A percentile compares a stretch with the other conserved stretches of the same genome.
Conservation (phyloP, 129 eudicot species). For the Flaveria bidentis region DNA sequence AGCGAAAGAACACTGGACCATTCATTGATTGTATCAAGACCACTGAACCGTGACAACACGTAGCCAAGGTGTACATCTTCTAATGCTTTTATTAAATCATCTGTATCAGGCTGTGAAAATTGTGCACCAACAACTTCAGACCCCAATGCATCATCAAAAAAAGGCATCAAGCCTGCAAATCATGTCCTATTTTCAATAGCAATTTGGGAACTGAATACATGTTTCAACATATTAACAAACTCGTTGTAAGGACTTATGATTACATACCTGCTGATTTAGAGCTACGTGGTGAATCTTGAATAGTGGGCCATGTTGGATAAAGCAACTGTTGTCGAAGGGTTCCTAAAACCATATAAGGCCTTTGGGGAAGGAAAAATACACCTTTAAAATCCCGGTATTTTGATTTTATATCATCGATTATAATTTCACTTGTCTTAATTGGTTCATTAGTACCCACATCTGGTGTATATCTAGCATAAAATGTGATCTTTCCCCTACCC, state of each 20-base stretch:
- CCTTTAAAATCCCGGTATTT: constrained; percentile 50
- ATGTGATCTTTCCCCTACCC: constrained; percentile 75
- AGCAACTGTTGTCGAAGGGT: constrained; percentile 93
- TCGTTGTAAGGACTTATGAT: neutral
- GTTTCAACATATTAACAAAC: neutral
- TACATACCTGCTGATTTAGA: constrained; percentile 53
- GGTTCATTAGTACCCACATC: constrained; percentile 31
- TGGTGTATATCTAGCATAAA: constrained; percentile 47
- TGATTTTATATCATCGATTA: constrained; percentile 24
- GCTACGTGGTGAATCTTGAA: constrained; percentile 31
- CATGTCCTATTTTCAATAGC: neutral
- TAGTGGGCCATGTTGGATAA: constrained; percentile 78
- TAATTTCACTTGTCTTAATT: constrained; percentile 14
- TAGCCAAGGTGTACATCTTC: constrained; percentile 86
- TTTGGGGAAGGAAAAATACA: constrained; percentile 94
- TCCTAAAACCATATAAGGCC: constrained; percentile 96
- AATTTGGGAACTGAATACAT: neutral
- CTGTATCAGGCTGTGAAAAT: constrained; percentile 57
- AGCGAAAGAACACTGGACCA: constrained; percentile 96
- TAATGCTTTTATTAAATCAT: constrained; percentile 65
- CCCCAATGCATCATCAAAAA: constrained; percentile 36
- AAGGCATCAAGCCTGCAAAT: constrained; percentile 52
- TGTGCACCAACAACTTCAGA: constrained; percentile 15
- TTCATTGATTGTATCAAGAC: constrained; percentile 73
- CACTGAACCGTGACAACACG: constrained; percentile 59